Base-by-base conservation (phyloP, 2,329 filamentous ascomycete species). In the Neoscytalidium dimidiatum region DNA sequence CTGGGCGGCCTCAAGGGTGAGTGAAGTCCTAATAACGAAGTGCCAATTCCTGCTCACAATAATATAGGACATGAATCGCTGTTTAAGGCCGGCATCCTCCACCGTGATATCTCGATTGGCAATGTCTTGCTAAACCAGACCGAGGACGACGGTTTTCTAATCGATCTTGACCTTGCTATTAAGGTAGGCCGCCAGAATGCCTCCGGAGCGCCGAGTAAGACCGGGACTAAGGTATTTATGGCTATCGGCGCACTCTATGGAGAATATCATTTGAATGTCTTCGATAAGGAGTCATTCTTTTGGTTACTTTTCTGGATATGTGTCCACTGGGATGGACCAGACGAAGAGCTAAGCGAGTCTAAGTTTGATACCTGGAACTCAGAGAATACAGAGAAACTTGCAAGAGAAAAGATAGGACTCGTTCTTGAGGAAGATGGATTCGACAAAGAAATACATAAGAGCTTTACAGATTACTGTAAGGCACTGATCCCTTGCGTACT, bases 271-370 rank as follows among this genome's bases (percentile, higher is more conserved):
- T 81, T 74, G 1, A 82, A 81, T 31, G 82, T 82, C 73, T 77
- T 84, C 68, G 77, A 84, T 66, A 74, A 82, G 9, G 79, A 84
- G 69, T 84, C 78, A 3, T 83, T 83, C 66, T 84, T 82, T 69
- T 83, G 72, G 80, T 78, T 83, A 1, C 68, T 82, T 0, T 80
- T 83, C 66, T 83, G 75, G 80, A 79, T 82, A 68, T 81, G 76
- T 64, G 75, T 81, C 62, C 76, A 83, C 68, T 81, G 76, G 64
- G 64, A 77, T 17, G 74, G 72, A 13, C 69, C 70, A 31, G 62
- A 65, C 26, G 53, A 71, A 43, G 62, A 64, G 35, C 69, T 38
- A 23, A 68, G 67, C 38, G 66, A 73, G 51, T 3, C 43, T 17
- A 0, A 66, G 35, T 79, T 75, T 66, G 71, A 80, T 0, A 65